These are phyloP conservation scores for Yamadazyma olivae DNA, from an alignment of 805 yeast species.

Conservation along the genomic window DNA sequence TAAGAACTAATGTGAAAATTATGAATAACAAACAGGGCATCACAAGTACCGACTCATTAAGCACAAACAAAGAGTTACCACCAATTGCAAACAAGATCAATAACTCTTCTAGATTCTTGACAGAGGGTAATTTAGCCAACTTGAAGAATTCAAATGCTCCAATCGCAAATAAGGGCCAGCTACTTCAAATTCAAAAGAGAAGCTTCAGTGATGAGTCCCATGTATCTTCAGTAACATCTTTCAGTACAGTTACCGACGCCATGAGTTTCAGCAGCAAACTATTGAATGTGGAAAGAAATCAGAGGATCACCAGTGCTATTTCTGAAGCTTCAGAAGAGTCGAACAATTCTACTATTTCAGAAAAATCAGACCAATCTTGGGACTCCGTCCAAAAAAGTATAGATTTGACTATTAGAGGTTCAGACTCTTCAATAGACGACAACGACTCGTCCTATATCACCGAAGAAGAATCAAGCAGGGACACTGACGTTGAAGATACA, in stretches of 20 bases:
- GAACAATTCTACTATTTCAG: conserved; percentile 8
- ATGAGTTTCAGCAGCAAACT: conserved; percentile 14
- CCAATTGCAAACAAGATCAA: conserved; percentile 6
- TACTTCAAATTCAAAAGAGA: conserved; percentile 18
- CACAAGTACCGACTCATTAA: not conserved
- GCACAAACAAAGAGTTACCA: conserved; percentile 5
- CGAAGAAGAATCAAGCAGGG: not conserved
- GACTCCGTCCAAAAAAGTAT: conserved; percentile 24
- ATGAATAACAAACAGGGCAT: not conserved
- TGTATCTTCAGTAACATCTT: conserved; percentile 36
- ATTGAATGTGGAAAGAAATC: not conserved
- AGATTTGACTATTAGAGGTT: conserved; percentile 7
- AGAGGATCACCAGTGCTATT: conserved; percentile 7
- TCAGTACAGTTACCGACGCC: conserved; percentile 33
- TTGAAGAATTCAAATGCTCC: conserved; percentile 12
- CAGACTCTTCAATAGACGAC: not conserved
- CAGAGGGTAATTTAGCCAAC: conserved; percentile 13
- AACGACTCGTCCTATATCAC: not conserved
- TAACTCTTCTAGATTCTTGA: conserved; percentile 6
- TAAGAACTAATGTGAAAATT: not conserved
- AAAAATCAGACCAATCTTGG: conserved; percentile 19
- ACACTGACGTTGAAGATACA: not conserved
- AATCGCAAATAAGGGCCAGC: conserved; percentile 4
- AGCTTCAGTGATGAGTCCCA: conserved; percentile 37
- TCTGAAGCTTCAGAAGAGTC: too few relatives aligned